Evolutionary conservation across 2,329 filamentous ascomycete species (phyloP), one percentile per base, ranked within the genome.

Genomic region (Cucurbitaria berberidis): DNA sequence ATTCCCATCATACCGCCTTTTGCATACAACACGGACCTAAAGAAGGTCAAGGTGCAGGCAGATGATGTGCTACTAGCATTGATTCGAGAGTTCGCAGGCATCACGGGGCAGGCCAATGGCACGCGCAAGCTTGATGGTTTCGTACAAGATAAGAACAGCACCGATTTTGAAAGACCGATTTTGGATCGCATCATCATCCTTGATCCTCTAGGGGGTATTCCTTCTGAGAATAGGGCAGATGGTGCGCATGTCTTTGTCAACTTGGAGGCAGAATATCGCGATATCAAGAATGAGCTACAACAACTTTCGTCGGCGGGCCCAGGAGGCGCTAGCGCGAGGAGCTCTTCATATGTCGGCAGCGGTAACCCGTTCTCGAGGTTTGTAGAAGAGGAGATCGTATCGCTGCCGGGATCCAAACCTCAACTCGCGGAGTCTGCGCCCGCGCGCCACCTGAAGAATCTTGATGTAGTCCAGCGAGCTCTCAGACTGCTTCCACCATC

Each of bases 171-270:
- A 26, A 63, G 62, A 38, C 64, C 63, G 6, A 57, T 70, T 75
- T 77, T 99, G 5, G 93, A 98, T 69, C 85, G 93, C 30, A 81
- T 99, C 36, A 96, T 99, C 57, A 80, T 99, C 24, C 81, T 99
- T 6, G 95, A 99, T 72, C 87, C 90, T 0, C 77, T 92, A 0
- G 95, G 95, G 3, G 93, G 92, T 0, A 91, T 93, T 40, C 95
- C 95, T 0, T 90, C 53, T 72, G 82, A 64, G 76, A 82, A 71
- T 73, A 83, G 60, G 78, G 83, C 39, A 77, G 89, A 74, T 62
- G 84, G 82, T 45, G 84, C 89, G 1, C 89, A 95, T 70, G 85
- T 95, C 7, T 98, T 97, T 69, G 85, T 99, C 69, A 99, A 99
- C 65, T 82, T 99, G 51, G 89, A 96, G 69, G 92, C 98, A 69